Evolutionary conservation across 768 basidiomycete genomes (phyloP), one percentile per base, ranked within the genome.

Genomic region (Auriscalpium orientale): DNA sequence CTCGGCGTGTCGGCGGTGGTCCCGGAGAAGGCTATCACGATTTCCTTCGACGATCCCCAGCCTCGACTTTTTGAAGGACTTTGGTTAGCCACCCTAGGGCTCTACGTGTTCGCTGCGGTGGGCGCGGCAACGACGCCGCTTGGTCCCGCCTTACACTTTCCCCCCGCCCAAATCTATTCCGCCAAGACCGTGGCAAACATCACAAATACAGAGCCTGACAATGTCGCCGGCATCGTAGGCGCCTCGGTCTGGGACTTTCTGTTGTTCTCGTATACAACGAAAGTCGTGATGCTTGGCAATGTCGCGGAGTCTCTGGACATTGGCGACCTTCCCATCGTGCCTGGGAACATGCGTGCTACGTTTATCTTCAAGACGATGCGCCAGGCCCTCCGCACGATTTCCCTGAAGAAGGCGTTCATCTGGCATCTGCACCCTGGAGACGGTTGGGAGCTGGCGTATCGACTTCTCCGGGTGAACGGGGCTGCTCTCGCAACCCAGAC

Each of bases 261-360:
- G 6, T 70, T 93, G n/a, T 97, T 97, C 70, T 83, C 83, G 15
- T 94, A 92, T 67, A 91, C 88, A 38, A 94, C 91, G 1, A 84
- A 87, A 58, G 89, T 97, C 13, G 82, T 95, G 54, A 83, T 84
- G 80, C 82, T 93, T 44, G 93, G 91, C 2, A 83, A 91, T 69
- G 76, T 75, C 2, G 76, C 86, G 2, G 77, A 80, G 55, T 85
- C 80, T 56, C 78, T 95, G 47, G 89, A 95, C 61, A 90, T 92
- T 20, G 91, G 84, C 57, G 92, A 97, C 66, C 74, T 97, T 34
- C 94, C 93, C 6, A 83, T 95, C 53, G 79, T 94, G 9, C 81
- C 88, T 1, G 81, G 76, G 0, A 68, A 79, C 62, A 85, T 92
- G 82, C 88, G 93, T 34, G 74, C 75, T 7, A 76, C 83, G 5